Conservation (phyloP, 306 rosid genomes). For the Erythrophleum fordii region DNA sequence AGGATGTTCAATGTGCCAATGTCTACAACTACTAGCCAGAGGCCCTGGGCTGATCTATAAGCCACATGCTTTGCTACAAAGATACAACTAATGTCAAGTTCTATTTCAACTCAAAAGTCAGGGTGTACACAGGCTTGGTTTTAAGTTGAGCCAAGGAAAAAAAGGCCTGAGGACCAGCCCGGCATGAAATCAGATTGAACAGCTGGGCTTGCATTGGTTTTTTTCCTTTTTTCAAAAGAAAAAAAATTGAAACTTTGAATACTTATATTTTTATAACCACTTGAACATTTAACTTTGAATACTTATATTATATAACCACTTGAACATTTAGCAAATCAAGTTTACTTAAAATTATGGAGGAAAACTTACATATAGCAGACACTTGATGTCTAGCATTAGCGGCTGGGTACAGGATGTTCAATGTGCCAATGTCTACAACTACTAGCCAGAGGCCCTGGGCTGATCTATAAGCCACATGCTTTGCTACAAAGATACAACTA, state of each 20-base stretch:
- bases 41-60: not conserved
- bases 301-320: too few species aligned
- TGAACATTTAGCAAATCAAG: too few species aligned
- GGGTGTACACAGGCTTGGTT: too few species aligned
- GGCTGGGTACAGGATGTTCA: not conserved
- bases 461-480: not conserved
- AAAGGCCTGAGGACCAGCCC: too few species aligned
- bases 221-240: too few species aligned
- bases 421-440: not conserved
- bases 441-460: not conserved
- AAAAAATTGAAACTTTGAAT: too few species aligned
- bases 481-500: not conserved
- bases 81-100: not conserved
- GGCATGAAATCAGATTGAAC: too few species aligned
- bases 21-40: not conserved
- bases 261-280: too few species aligned
- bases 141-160: too few species aligned
- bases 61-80: slow-evolving; percentile 24
- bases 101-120: too few species aligned
- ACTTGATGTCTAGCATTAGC: not conserved
- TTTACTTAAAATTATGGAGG: not conserved
- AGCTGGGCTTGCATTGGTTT: too few species aligned
- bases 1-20: not conserved
- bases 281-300: too few species aligned
- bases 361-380: not conserved